Percentiles rank a stretch among this genome's conserved stretches.
Conservation (phyloP, 768 basidiomycete species). For the Leccinellum luteum region DNA sequence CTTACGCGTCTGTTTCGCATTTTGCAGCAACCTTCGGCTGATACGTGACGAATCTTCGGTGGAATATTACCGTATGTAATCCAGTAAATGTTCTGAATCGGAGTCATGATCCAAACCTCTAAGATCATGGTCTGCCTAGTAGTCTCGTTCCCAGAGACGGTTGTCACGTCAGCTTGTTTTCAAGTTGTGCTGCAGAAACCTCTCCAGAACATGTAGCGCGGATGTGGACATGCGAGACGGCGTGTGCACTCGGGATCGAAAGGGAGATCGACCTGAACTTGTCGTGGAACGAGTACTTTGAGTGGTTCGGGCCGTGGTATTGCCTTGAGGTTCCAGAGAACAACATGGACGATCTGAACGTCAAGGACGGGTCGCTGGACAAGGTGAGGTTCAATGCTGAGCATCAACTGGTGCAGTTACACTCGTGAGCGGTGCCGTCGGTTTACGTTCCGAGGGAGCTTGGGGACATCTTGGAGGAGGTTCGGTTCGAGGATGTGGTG, state of each 20-base stretch:
- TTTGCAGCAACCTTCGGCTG: no score
- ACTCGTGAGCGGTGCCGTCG: conserved; percentile 64
- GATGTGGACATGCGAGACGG: conserved; percentile 98
- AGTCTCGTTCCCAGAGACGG: no score
- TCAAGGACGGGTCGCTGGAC: conserved; percentile 76
- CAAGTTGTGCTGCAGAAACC: no score
- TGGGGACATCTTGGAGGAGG: conserved; percentile 61
- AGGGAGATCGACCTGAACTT: conserved; percentile 72
- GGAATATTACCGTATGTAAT: no score
- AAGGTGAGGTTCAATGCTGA: conserved; percentile 66
- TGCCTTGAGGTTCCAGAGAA: conserved; percentile 86
- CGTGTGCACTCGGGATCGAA: conserved; percentile 87
- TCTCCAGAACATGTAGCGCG: no score
- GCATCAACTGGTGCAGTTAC: conserved; percentile 55
- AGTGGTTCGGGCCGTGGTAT: conserved; percentile 97
- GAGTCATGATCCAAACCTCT: no score
- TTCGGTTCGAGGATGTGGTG: conserved; percentile 31
- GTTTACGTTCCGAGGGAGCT: conserved; percentile 73
- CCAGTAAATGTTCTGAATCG: no score
- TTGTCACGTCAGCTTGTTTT: no score
- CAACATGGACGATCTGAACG: conserved; percentile 94
- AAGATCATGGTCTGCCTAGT: no score
- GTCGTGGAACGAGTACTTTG: conserved; percentile 89
- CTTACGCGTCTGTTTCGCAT: no score
- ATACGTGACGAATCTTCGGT: no score